phyloP scores from a whole-genome alignment of 1,139 yeast genomes.

The Candida freyschussii region DNA sequence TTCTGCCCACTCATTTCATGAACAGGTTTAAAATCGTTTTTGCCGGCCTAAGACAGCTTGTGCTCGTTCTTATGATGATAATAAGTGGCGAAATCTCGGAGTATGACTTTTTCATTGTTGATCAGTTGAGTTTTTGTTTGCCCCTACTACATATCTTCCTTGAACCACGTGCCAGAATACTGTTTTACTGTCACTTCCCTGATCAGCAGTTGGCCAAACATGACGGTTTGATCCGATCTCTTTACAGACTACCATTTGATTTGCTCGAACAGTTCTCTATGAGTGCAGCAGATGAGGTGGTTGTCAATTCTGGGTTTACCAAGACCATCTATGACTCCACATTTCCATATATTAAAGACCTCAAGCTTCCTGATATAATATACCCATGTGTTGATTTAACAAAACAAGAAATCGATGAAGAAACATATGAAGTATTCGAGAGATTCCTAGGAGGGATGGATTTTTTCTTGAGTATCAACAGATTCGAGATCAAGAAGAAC shows the following conservation, averaged over 20 bases:
- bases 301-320: conserved; percentile 87
- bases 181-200: conserved; percentile 96
- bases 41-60: conserved; percentile 80
- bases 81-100: conserved; percentile 41
- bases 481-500: conserved; percentile 86
- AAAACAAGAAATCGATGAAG: conserved; percentile 16
- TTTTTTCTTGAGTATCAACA: conserved; percentile 69
- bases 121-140: conserved; percentile 81
- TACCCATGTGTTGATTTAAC: conserved; percentile 79
- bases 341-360: conserved; percentile 36
- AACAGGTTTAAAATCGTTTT: conserved; percentile 74
- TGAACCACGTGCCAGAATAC: conserved; percentile 34
- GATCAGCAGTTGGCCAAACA: conserved; percentile 74
- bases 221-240: conserved; percentile 46
- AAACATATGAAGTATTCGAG: conserved; percentile 21
- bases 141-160: conserved; percentile 63
- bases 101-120: conserved; percentile 76
- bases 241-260: conserved; percentile 83
- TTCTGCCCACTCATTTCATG: conserved; percentile 62
- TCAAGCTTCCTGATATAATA: conserved; percentile 59
- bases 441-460: conserved; percentile 25
- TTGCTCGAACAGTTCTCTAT: conserved; percentile 77
- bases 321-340: conserved; percentile 61
- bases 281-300: conserved; percentile 66
- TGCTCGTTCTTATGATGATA: conserved; percentile 49